Percentiles rank a stretch among this genome's conserved stretches.
phyloP scores from a whole-genome alignment of 1,284 basidiomycete species.

The Microstroma glucosiphilum region DNA sequence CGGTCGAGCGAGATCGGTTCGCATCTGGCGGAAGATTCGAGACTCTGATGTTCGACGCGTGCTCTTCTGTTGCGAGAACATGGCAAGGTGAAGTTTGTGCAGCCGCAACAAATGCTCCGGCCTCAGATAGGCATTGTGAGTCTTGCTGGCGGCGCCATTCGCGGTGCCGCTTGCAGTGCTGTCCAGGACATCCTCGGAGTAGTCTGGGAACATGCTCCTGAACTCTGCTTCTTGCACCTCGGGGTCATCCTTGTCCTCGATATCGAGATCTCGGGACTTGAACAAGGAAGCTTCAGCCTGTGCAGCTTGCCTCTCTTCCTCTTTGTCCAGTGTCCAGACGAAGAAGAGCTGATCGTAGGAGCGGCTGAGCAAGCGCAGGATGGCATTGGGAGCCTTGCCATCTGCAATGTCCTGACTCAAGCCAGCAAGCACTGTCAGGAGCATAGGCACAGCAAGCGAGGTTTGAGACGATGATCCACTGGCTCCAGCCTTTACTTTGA shows the following conservation, averaged over 20 bases:
- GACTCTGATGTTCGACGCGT: not conserved
- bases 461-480: not conserved
- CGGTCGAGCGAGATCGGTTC: conserved; percentile 10
- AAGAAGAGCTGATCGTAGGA: conserved; percentile 67
- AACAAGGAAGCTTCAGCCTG: conserved; percentile 72
- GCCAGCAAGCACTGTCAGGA: conserved; percentile 53
- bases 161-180: not conserved
- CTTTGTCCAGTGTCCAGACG: conserved; percentile 76
- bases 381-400: conserved; percentile 21
- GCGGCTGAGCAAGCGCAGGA: conserved; percentile 53
- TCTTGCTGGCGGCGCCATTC: not conserved
- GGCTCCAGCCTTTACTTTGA: conserved; percentile 28
- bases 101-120: conserved; percentile 12
- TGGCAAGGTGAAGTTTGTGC: conserved; percentile 26
- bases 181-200: conserved; percentile 60
- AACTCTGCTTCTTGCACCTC: conserved; percentile 71
- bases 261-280: conserved; percentile 61
- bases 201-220: conserved; percentile 73
- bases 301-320: conserved; percentile 63
- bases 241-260: conserved; percentile 64
- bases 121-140: conserved; percentile 1
- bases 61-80: conserved; percentile 20
- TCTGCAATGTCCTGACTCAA: conserved; percentile 54
- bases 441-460: conserved; percentile 14
- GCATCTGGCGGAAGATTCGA: not conserved